Base-by-base conservation (phyloP, 1,139 yeast species). In the Scheffersomyces illinoinensis region DNA sequence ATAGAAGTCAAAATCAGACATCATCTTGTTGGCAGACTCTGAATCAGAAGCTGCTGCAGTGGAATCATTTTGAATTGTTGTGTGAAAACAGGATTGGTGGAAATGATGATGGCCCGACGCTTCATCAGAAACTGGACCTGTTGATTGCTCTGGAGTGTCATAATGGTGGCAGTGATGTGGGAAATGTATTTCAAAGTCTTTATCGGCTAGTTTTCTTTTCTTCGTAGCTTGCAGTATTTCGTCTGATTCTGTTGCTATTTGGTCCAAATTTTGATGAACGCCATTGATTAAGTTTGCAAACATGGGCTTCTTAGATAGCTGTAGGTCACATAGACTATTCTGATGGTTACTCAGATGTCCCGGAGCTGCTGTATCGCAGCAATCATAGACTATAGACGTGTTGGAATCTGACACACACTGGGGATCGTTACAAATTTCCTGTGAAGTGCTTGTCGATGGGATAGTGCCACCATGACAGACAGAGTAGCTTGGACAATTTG, bases 31-130 rank as follows among this genome's bases (percentile, higher is more conserved):
- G 4, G 62, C 55, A 21, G 21, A 17, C 8, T 48, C 51, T 19
- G 24, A 48, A 17, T 60, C 60, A 8, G 59, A 20, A 12, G 55
- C 55, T 12, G 54, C 52, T n/a, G 52, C 57, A 24, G 10, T 24
- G 23, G 61, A 21, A 50, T 57, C 62, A 52, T 76, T 73, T 2
- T 81, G 80, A 14, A 81, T 75, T 43, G 76, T 76, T 4, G 84
- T 78, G 60, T 81, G 84, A 62, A 81, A 81, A 61, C 81, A 79
- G 5, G 84, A 79, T 65, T 80, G 82, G 60, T 80, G 84, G n/a
- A 75, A 66, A 58, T 74, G 74, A 57, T 71, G 73, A 24, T 64
- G 61, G 47, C 52, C 47, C 14, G 59, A 57, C 7, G 49, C 47
- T 24, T 53, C 51, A 12, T 21, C n/a, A 20, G 17, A n/a, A 14